Conservation (phyloP, 768 basidiomycete genomes). For the Serendipita sp. region DNA sequence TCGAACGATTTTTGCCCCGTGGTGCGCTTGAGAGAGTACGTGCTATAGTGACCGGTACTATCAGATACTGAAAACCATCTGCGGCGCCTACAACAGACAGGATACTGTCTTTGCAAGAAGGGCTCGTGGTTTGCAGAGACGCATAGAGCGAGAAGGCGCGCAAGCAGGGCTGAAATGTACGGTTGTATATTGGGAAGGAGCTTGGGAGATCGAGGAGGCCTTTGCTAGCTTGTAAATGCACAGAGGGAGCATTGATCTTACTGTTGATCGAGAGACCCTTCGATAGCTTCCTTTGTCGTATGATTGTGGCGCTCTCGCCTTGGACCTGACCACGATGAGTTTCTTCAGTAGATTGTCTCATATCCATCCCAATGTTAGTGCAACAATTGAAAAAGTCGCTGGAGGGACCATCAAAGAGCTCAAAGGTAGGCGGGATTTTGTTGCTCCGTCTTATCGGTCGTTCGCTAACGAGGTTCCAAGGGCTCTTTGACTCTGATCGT, state of each 20-base stretch:
- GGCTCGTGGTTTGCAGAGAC: conserved; percentile 59
- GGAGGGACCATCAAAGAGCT: conserved; percentile 3
- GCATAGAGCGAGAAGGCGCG: conserved; percentile 59
- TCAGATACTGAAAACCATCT: too few species aligned
- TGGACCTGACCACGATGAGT: neutral
- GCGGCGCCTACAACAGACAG: conserved; percentile 48
- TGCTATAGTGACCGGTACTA: conserved; percentile 5
- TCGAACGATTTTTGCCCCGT: conserved; percentile 92
- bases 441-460: neutral
- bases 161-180: conserved; percentile 49
- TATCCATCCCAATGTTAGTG: neutral
- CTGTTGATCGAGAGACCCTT: too few species aligned
- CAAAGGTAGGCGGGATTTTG: neutral
- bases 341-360: neutral
- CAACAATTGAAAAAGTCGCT: neutral
- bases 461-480: neutral
- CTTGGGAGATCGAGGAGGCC: conserved; percentile 91
- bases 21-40: conserved; percentile 57
- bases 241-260: neutral
- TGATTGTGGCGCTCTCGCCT: too few species aligned
- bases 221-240: conserved; percentile 29
- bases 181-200: conserved; percentile 78
- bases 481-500: conserved; percentile 2
- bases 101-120: conserved; percentile 72
- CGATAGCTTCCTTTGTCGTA: too few species aligned